Base-by-base conservation (phyloP, 805 yeast species). In the Schwanniomyces polymorphus region DNA sequence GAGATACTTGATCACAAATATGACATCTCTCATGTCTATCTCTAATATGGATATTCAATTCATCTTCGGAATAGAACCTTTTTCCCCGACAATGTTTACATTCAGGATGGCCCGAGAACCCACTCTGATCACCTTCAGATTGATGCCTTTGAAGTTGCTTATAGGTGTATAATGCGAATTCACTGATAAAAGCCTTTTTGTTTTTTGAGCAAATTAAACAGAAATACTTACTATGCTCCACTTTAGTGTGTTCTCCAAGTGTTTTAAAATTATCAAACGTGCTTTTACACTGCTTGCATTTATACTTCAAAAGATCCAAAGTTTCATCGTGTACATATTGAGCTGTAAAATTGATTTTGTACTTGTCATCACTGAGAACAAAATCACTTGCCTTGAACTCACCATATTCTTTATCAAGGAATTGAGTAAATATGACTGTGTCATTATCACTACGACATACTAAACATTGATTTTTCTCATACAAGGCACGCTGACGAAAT, bases 21-120 rank as follows among this genome's bases (percentile, higher is more conserved):
- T 84, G 88, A 64, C 99, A 94, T 54, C 84, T 82, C 61, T 91
- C 97, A 65, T 94, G 99, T 42, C 71, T 71, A 50, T 88, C 86
- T 54, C 96, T 75, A 69, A 91, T 79, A 65, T 94, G 99, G 27
- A 83, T 66, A 53, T 81, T 82, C 56, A 91, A 74, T 62, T 91
- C 98, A 62, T 92, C 97, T 34, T 83, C 88, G 0, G 96, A 88
- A 62, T 94, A 94, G 63, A 88, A 91, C 47, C 95, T 68, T 54
- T 73, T 78, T 2, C 82, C 82, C 3, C 76, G 67, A 65, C 99
- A 94, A 63, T 88, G 87, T 53, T 80, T 80, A 74, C 99, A 94
- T 51, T 75, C 70, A 0, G 98, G 97, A 63, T 91, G 98, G 0
- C 98, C 98, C 9, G 66, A 74, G 64, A 91, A 91, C 0, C 97